Evolutionary conservation across 78 protist species (phyloP).

Genomic region (Pigoraptor vietnamica): DNA sequence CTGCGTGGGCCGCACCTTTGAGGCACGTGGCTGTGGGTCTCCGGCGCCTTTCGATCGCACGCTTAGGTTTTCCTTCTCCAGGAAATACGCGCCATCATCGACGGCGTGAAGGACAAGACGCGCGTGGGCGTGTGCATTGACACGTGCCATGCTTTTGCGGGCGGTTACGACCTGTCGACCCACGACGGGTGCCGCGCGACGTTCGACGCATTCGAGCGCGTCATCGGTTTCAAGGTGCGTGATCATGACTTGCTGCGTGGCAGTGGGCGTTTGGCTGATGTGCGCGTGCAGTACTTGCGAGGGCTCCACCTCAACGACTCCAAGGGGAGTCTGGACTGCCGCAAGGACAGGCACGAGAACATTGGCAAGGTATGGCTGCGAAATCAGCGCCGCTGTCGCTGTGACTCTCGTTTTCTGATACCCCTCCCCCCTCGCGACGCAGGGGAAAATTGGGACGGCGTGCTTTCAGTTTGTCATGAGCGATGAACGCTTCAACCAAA

Average conservation of each 20-base stretch:
- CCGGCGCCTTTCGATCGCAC: no score
- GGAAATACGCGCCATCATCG: constrained; percentile 39
- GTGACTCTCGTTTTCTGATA: no score
- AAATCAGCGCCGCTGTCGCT: no score
- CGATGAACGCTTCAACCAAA: constrained; percentile 21
- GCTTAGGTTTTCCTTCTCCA: constrained; percentile 14
- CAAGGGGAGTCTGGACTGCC: constrained; percentile 19
- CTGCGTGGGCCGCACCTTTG: constrained; percentile 35
- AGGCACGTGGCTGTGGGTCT: no score
- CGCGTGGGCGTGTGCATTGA: constrained; percentile 70
- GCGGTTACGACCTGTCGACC: constrained; percentile 50
- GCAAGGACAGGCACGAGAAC: constrained; percentile 50
- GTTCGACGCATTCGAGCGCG: neutral
- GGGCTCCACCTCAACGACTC: constrained; percentile 62
- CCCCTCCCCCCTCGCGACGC: no score
- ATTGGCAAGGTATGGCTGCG: constrained; percentile 33
- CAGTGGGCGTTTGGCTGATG: no score
- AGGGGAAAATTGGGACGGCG: neutral
- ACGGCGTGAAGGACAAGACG: constrained; percentile 25
- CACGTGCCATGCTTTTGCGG: constrained; percentile 69
- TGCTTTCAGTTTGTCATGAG: constrained; percentile 49
- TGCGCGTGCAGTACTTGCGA: constrained; percentile 42
- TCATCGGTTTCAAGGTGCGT: neutral
- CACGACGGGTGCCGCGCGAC: neutral
- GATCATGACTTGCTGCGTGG: neutral